Base-by-base conservation (phyloP, 768 basidiomycete genomes). In the Daedaleopsis nitida region DNA sequence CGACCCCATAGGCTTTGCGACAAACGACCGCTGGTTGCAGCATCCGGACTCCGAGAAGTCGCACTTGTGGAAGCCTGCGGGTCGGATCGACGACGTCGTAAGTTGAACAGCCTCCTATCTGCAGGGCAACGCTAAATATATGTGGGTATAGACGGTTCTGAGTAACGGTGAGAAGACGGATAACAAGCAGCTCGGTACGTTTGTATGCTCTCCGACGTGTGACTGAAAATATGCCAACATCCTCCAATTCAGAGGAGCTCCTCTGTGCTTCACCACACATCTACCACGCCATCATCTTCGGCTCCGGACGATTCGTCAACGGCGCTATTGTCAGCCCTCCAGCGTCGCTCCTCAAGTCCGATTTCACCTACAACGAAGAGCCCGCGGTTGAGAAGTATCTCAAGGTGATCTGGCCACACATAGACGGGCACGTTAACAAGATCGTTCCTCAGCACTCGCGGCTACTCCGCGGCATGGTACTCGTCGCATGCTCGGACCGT, bases 121-220 rank as follows among this genome's bases (percentile, higher is more conserved):
- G 4, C 27, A 32, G 4, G 27, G 27, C n/a, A 5, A 9, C 44
- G 17, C 4, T n/a, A 10, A 4, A 45, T 32, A 32, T 32, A 32
- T 7, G n/a, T 21, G 21, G n/a, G 44, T 21, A 2, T n/a, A 72
- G 71, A 71, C 69, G 21, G 72, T 73, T 13, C 57, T 73, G 37
- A 70, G 68, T 54, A 72, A 72, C 49, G 71, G 72, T 23, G 72
- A 73, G 49, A 73, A 73, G 54, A 70, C 72, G 16, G 65, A 73
- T 23, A 70, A 69, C 54, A 67, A 64, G 44, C 72, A 73, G 53
- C 57, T 73, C 7, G 71, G 72, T 72, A 52, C 37, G 55, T 49
- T 12, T 23, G 32, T 3, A 11, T 39, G 37, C 35, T 2, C 17
- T 17, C n/a, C 9, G 4, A 10, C n/a, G n/a, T n/a, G 17, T n/a